Conservation (phyloP, 176 grass and related monocot genomes). For the Paspalum vaginatum region DNA sequence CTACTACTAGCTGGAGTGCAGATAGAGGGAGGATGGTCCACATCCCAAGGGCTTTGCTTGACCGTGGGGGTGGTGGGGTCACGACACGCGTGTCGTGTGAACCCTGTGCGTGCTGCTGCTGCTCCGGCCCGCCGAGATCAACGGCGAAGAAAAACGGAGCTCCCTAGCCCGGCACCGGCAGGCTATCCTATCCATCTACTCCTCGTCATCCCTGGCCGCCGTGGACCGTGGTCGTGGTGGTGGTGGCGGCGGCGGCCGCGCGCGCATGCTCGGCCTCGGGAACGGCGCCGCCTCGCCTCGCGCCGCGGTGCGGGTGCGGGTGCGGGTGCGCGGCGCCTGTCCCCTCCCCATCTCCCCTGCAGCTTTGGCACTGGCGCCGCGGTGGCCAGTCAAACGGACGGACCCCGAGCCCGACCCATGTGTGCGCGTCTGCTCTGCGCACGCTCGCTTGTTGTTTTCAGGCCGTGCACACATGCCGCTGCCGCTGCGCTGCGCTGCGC, state of each 20-base stretch:
- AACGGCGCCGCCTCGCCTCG: background rate
- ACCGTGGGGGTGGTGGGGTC: background rate
- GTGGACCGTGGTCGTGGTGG: background rate
- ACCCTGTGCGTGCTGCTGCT: background rate
- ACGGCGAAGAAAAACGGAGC: background rate
- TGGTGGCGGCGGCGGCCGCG: too few species aligned
- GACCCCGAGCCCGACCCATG: background rate
- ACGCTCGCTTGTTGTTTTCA: slow-evolving; percentile 34
- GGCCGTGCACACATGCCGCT: background rate
- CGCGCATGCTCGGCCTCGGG: slow-evolving; percentile 46
- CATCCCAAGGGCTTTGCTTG: slow-evolving; percentile 26
- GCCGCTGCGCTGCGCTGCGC: too few species aligned
- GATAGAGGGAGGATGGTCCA: slow-evolving; percentile 26
- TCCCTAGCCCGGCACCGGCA: too few species aligned
- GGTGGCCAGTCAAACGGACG: background rate
- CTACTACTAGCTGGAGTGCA: too few species aligned
- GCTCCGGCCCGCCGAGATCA: too few species aligned
- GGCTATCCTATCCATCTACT: background rate
- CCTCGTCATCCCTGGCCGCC: too few species aligned
- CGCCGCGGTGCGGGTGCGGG: too few species aligned
- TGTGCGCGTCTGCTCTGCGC: slow-evolving; percentile 17
- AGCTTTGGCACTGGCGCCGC: too few species aligned
- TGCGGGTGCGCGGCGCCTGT: background rate
- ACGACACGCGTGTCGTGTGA: slow-evolving; percentile 12
- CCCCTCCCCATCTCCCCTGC: too few species aligned